Evolutionary conservation across 2,329 filamentous ascomycete species (phyloP), one percentile per base, ranked within the genome.

Genomic region (Drechslerella coelobrocha): DNA sequence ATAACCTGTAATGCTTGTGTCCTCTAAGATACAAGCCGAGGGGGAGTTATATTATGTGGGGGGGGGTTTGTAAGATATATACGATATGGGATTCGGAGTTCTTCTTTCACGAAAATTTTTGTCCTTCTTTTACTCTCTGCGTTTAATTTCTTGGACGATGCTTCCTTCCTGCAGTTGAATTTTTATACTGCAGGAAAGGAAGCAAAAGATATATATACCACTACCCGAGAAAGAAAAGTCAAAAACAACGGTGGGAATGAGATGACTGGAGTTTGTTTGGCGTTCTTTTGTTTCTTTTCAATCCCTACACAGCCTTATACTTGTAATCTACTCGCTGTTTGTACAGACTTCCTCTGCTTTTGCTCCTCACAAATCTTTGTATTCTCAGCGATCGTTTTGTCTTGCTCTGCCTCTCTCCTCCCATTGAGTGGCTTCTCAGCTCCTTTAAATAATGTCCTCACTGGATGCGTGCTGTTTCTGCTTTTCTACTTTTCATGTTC

Each of bases 31-130:
- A 29, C 14, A 26, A 17, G 41, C 19, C 8, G 34, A 21, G 29
- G 23, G 7, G 29, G 8, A 39, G 17, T 14, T 37, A 23, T 17
- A 45, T 19, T 12, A 45, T 55, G 10, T 50, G 12, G 37, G n/a
- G 48, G 31, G 47, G 43, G 43, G 27, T 51, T 55, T 69, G 63
- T 69, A 69, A 56, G 43, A 69, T 69, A 69, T n/a, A n/a, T 34
- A 54, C 45, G 21, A 59, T 59, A 43, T 66, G 41, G 61, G 55
- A 27, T 34, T 23, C 37, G 51, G 63, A 50, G 56, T 55, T 61
- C n/a, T 52, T 53, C n/a, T 31, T 31, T 31, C 29, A 12, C 12
- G 29, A 12, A 6, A 6, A 6, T 29, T 52, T 50, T 61, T 24
- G 48, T 51, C n/a, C 47, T 31, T 12, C 12, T 31, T 12, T 6